Percentiles rank a stretch among this genome's conserved stretches.
Evolutionary conservation across 1,139 yeast species (phyloP).

Genomic region (Geotrichum bryndzae): DNA sequence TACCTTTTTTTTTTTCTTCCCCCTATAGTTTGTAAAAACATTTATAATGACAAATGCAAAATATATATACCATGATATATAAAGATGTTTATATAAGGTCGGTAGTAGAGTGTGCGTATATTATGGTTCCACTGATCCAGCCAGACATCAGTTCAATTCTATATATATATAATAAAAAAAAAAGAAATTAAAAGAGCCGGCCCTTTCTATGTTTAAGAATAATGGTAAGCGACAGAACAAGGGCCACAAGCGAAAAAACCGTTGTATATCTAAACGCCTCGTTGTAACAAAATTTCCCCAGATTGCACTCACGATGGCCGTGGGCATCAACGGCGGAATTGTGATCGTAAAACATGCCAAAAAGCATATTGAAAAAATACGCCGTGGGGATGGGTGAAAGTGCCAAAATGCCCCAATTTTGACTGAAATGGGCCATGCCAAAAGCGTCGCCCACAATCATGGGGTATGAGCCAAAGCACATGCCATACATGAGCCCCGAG

Average conservation of each 20-base stretch:
- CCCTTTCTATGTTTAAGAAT: not conserved
- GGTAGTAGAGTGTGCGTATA: not conserved
- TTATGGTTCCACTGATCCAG: not conserved
- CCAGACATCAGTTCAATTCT: not conserved
- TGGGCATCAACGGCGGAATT: conserved; percentile 25
- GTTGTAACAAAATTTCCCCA: conserved; percentile 25
- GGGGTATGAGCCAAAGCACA: conserved; percentile 70
- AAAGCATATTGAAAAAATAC: conserved; percentile 32
- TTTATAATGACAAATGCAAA: not conserved
- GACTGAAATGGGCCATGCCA: conserved; percentile 62
- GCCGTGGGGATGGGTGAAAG: conserved; percentile 35
- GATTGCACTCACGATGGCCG: conserved; percentile 23
- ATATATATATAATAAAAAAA: not conserved
- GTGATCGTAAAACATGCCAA: conserved; percentile 34
- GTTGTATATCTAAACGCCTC: conserved; percentile 17
- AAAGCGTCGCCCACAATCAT: conserved; percentile 67
- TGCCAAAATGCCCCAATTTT: conserved; percentile 64
- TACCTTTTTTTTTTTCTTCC: not conserved
- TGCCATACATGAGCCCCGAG: conserved; percentile 68
- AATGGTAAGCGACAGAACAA: not conserved
- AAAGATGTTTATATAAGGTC: not conserved
- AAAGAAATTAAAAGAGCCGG: not conserved
- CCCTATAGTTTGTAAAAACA: not conserved
- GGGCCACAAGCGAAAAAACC: not conserved
- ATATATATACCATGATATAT: not conserved